Evolutionary conservation across 768 basidiomycete species (phyloP).

Genomic region (Pluteus cervinus): DNA sequence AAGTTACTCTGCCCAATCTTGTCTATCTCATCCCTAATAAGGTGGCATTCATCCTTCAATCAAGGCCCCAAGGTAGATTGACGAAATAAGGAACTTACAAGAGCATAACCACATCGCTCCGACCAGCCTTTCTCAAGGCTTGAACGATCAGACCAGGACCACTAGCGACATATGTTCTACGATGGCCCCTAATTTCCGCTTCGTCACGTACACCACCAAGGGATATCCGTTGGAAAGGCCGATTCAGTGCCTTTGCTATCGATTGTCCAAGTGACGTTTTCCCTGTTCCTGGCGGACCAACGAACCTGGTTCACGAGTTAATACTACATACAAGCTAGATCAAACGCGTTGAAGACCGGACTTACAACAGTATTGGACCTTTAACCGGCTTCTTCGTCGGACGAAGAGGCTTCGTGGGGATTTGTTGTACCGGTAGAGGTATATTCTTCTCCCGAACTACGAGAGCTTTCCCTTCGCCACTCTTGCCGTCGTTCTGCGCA

Average conservation of each 20-base stretch:
- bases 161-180: constrained; percentile 87
- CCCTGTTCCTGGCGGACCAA: constrained; percentile 87
- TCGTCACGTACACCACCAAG: constrained; percentile 93
- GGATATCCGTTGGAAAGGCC: constrained; percentile 90
- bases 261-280: constrained; percentile 91
- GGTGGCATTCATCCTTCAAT: constrained; percentile 8
- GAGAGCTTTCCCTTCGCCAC: neutral
- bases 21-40: constrained; percentile 79
- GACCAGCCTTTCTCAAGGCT: constrained; percentile 77
- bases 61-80: constrained; percentile 2
- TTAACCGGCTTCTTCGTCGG: constrained; percentile 44
- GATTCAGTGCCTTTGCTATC: constrained; percentile 72
- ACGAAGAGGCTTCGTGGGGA: no score
- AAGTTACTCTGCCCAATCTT: constrained; percentile 84
- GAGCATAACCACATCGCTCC: constrained; percentile 75
- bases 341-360: neutral
- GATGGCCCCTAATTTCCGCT: constrained; percentile 52
- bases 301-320: constrained; percentile 45
- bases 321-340: constrained; percentile 4
- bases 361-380: constrained; percentile 67
- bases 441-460: no score
- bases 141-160: constrained; percentile 84
- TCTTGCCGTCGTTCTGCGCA: constrained; percentile 5
- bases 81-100: constrained; percentile 37
- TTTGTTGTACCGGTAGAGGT: no score